Base-by-base conservation (phyloP, 2,329 filamentous ascomycete genomes). In the Diaporthe capsici region DNA sequence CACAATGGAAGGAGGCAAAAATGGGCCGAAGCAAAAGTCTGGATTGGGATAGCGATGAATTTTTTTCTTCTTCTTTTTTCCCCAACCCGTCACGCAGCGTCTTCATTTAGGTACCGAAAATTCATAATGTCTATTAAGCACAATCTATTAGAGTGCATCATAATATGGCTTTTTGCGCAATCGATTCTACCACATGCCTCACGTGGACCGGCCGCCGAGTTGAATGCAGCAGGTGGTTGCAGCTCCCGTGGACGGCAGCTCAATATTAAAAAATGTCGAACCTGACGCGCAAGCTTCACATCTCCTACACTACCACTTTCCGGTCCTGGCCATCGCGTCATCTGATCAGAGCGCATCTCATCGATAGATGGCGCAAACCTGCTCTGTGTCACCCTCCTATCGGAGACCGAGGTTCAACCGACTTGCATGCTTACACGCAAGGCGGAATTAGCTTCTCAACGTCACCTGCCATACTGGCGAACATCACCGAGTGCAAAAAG, bases 91-190 rank as follows among this genome's bases (percentile, higher is more conserved):
- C 63, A 55, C 49, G 65, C 65, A 55, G 65, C 49, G 65, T n/a
- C 25, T 53, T 70, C 15, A 42, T 70, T 28, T 70, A 28, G n/a
- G n/a, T 47, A 55, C 13, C 34, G n/a, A 68, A 68, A 68, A 68
- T 53, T 42, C 49, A 42, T 70, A 70, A 70, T 70, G 65, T 70
- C 34, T 70, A 70, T 42, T 55, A 9, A 53, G 22, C 44, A 68
- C 28, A 34, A 49, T 25, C 37, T 28, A 51, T 5, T 7, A 49
- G 13, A 49, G 31, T n/a, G 42, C 25, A n/a, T 20, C 44, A 51
- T 12, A 47, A 65, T 31, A 47, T 47, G 28, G 42, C 15, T 17
- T 31, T 8, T 31, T 31, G 12, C 10, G 39, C 20, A 13, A n/a
- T 39, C 4, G 15, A 60, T 58, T 20, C 20, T 9, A 12, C 31